Evolutionary conservation across 1,284 basidiomycete species (phyloP).

Genomic region (Ceratobasidium sp.): DNA sequence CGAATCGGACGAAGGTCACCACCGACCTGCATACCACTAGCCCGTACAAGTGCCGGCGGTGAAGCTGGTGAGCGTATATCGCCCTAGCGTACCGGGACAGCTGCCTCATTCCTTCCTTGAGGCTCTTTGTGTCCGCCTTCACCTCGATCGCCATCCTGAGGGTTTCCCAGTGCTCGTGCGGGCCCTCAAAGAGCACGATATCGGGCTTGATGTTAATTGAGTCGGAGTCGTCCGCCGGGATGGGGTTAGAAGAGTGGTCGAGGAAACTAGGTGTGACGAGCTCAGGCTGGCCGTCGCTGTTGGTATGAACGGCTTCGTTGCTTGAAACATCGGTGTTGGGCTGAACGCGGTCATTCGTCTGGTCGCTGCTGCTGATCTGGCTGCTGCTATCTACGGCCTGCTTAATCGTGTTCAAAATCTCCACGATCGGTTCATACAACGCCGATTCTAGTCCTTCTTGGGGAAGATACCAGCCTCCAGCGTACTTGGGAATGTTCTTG

Average conservation of each 20-base stretch:
- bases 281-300: neutral
- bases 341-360: neutral
- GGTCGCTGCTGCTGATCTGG: neutral
- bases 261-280: neutral
- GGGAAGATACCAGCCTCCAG: neutral
- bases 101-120: slow-evolving; percentile 31
- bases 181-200: slow-evolving; percentile 11
- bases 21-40: slow-evolving; percentile 1
- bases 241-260: neutral
- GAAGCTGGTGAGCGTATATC: slow-evolving; percentile 25
- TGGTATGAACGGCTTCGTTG: too few relatives aligned
- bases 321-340: neutral
- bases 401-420: slow-evolving; percentile 20
- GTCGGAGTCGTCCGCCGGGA: neutral
- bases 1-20: slow-evolving; percentile 30
- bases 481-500: neutral
- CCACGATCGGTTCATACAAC: slow-evolving; percentile 1
- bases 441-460: neutral
- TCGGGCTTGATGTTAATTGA: slow-evolving; percentile 15
- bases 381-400: neutral
- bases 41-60: slow-evolving; percentile 34
- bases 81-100: slow-evolving; percentile 26
- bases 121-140: neutral
- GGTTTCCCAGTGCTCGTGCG: slow-evolving; percentile 23
- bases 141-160: slow-evolving; percentile 26